Evolutionary conservation across 2,329 filamentous ascomycete genomes (phyloP), one percentile per base, ranked within the genome.

Genomic region (Fusarium hostae): DNA sequence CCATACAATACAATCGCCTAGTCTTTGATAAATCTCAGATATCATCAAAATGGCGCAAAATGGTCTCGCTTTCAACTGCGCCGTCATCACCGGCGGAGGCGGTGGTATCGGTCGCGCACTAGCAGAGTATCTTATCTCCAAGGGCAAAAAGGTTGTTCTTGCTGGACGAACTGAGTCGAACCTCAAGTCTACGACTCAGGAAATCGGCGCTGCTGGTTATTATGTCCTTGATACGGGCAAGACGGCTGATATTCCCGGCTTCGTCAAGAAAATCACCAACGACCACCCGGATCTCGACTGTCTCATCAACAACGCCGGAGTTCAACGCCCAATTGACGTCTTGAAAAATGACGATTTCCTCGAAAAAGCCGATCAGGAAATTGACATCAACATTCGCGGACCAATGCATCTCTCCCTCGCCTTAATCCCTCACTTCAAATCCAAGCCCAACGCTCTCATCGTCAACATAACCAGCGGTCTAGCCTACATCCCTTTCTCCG

Each of bases 231-330:
- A 90, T 74, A 87, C 85, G 0, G 84, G 87, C 56, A 78, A 84
- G 6, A 81, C 82, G 1, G 56, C 77, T 0, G 74, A 79, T 2
- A 85, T 88, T 12, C 80, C 84, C 0, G 45, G 56, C 0, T 88
- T 89, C 66, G 78, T 86, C 58, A 62, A 81, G 44, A 81, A 80
- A 20, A 74, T 89, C 44, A 84, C 81, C 6, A 69, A 66, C 5
- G 83, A 88, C 9, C 84, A 89, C 71, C 86, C 76, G 2, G 77
- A 78, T 2, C 75, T 89, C 5, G 87, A 90, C 77, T 89, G 87
- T 69, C 75, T 90, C 1, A 80, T 90, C 75, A 90, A 89, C 79
- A 89, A 90, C 59, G 87, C 87, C 0, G 87, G 87, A 4, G 85
- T 89, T 1, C 87, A 90, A 75, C 79, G 86, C 4, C 88, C 86